Base-by-base conservation (phyloP, 1,139 yeast genomes). In the Geotrichum macrosporum region DNA sequence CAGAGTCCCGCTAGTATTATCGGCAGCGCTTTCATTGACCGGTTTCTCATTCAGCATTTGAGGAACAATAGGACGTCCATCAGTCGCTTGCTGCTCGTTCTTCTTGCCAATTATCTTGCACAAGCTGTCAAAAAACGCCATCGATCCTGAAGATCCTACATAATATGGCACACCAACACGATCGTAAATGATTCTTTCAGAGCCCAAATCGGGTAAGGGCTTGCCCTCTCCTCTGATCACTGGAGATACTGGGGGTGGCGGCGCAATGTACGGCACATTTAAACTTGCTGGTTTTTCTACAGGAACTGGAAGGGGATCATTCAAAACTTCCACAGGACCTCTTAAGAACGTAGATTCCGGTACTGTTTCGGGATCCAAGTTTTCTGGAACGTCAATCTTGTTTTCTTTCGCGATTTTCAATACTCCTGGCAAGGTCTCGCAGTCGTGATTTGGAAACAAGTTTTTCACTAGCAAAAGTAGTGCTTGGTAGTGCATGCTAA, bases 91-190 rank as follows among this genome's bases (percentile, higher is more conserved):
- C 18, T 34, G 30, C 24, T 35, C 36, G 16, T 45, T 45, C 31
- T 45, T 45, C 41, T 46, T 45, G 27, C 47, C 44, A 32, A 48
- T 48, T 18, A 48, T 41, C 39, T 48, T 48, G 42, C 51, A 48
- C 18, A 48, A 33, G 24, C 51, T 46, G 33, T 48, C 49, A 27
- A 48, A 48, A 35, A 48, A 48, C 5, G 51, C 51, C 51, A 48
- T 48, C n/a, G 51, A 48, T 6, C 51, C 51, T 5, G 48, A 37
- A 13, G 51, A 38, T 6, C 51, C 51, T 4, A 43, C 51, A 27
- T 48, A 48, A 30, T 48, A 46, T 18, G 51, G 51, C 4, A 45
- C 42, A 2, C 51, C 51, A 2, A 44, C 46, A 13, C 49, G 45
- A 38, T 48, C 51, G 22, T 48, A 48, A 29, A 48, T 45, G 27